phyloP scores from a whole-genome alignment of 768 basidiomycete genomes.

The Neoboletus subvelutipes region DNA sequence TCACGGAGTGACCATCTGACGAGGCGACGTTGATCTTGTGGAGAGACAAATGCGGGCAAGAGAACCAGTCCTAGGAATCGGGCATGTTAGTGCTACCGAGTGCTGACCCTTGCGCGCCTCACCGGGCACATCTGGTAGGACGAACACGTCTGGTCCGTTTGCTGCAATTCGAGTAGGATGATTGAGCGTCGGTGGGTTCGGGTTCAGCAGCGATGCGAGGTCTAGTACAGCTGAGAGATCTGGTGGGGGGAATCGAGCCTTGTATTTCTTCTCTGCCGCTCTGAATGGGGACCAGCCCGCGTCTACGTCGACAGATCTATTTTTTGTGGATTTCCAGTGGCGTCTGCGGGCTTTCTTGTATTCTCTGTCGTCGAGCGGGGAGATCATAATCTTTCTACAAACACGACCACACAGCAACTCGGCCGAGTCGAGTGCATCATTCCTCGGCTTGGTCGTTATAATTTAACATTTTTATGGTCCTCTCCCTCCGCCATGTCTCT shows the following conservation, averaged over 20 bases:
- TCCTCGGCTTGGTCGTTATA: too few species aligned
- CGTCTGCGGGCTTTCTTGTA: constrained; percentile 62
- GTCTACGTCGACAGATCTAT: constrained; percentile 46
- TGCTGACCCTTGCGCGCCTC: constrained; percentile 20
- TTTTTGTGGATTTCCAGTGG: constrained; percentile 58
- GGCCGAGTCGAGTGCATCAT: constrained; percentile 3
- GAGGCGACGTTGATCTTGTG: constrained; percentile 62
- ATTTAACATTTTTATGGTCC: background rate
- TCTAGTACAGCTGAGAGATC: constrained; percentile 71
- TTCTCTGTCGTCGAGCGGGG: constrained; percentile 25
- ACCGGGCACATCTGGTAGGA: constrained; percentile 39
- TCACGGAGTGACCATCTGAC: constrained; percentile 70
- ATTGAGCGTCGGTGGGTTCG: background rate
- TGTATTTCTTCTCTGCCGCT: constrained; percentile 77
- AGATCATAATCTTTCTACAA: constrained; percentile 29
- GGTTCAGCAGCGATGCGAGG: constrained; percentile 44
- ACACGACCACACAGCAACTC: constrained; percentile 24
- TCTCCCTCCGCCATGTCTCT: constrained; percentile 54
- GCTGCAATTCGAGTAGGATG: constrained; percentile 4
- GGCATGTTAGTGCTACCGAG: background rate
- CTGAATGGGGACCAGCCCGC: constrained; percentile 72
- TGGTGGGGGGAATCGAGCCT: constrained; percentile 74
- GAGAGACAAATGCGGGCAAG: constrained; percentile 70
- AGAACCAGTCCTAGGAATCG: constrained; percentile 72
- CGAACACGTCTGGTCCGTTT: background rate